Conservation (phyloP, 371 early-diverging fungal species). For the Blakeslea trispora region DNA sequence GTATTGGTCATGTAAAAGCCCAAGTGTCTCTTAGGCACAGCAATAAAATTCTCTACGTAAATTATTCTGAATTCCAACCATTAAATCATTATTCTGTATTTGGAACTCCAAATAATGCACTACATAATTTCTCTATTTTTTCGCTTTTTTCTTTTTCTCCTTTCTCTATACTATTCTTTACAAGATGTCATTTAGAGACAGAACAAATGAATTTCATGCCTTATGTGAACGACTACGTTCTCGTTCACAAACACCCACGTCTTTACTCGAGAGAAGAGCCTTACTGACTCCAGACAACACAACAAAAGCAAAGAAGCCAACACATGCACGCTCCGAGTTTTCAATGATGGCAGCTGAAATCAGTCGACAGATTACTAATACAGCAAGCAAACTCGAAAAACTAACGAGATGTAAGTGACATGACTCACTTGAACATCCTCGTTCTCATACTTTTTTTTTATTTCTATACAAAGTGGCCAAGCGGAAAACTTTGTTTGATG, state of each 20-base stretch:
- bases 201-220: slow-evolving; percentile 54
- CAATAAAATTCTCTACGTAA: no score
- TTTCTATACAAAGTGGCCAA: slow-evolving; percentile 64
- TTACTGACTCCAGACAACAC: slow-evolving; percentile 22
- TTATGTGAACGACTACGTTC: slow-evolving; percentile 49
- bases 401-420: slow-evolving; percentile 58
- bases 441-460: neutral
- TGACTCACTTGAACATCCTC: no score
- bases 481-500: slow-evolving; percentile 74
- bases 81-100: no score
- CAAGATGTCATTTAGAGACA: slow-evolving; percentile 44
- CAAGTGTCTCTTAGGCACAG: no score
- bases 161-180: neutral
- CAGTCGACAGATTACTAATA: slow-evolving; percentile 62
- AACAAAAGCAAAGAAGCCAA: neutral
- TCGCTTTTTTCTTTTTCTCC: no score
- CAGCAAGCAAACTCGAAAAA: slow-evolving; percentile 69
- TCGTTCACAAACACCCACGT: slow-evolving; percentile 30
- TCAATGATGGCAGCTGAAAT: slow-evolving; percentile 65
- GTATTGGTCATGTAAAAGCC: no score
- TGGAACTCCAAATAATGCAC: no score
- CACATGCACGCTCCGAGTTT: slow-evolving; percentile 52
- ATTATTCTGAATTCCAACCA: no score
- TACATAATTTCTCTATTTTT: no score
- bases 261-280: slow-evolving; percentile 40